Evolutionary conservation across 1,284 basidiomycete genomes (phyloP).

Genomic region (Cryptococcus deneoformans): DNA sequence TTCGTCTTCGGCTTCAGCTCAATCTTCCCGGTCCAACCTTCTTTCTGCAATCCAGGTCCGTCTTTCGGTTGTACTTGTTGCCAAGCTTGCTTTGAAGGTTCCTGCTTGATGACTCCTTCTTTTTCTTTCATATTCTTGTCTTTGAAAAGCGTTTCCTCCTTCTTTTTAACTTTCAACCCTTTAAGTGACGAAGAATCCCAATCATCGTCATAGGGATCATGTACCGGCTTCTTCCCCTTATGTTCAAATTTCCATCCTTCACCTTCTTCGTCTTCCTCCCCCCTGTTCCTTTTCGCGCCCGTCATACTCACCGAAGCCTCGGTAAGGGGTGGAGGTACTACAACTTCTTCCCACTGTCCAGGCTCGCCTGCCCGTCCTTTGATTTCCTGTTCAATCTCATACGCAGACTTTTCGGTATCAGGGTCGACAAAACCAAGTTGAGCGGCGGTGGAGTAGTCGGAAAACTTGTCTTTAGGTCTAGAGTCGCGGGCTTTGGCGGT

Average conservation of each 20-base stretch:
- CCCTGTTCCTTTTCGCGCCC: slow-evolving; percentile 15
- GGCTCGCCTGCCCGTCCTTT: slow-evolving; percentile 65
- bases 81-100: neutral
- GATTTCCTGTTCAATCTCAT: slow-evolving; percentile 58
- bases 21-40: slow-evolving; percentile 22
- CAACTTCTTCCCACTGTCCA: slow-evolving; percentile 80
- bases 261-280: slow-evolving; percentile 24
- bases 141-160: slow-evolving; percentile 23
- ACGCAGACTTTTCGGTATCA: slow-evolving; percentile 55
- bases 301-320: slow-evolving; percentile 24
- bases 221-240: slow-evolving; percentile 24
- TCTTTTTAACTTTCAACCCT: slow-evolving; percentile 35
- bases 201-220: slow-evolving; percentile 43
- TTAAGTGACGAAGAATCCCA: slow-evolving; percentile 33
- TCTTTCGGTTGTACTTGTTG: neutral
- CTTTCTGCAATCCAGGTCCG: slow-evolving; percentile 18
- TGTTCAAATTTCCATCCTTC: slow-evolving; percentile 31
- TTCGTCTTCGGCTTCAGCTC: slow-evolving; percentile 14
- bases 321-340: slow-evolving; percentile 34
- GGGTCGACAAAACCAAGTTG: slow-evolving; percentile 75
- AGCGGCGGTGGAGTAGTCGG: slow-evolving; percentile 82
- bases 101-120: neutral
- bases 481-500: slow-evolving; percentile 1
- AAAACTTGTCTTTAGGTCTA: slow-evolving; percentile 66
- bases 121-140: slow-evolving; percentile 7